A percentile compares a stretch with the other conserved stretches of the same genome.
Evolutionary conservation across 495 filamentous ascomycete species (phyloP).

Genomic region (Lepidopterella palustris): DNA sequence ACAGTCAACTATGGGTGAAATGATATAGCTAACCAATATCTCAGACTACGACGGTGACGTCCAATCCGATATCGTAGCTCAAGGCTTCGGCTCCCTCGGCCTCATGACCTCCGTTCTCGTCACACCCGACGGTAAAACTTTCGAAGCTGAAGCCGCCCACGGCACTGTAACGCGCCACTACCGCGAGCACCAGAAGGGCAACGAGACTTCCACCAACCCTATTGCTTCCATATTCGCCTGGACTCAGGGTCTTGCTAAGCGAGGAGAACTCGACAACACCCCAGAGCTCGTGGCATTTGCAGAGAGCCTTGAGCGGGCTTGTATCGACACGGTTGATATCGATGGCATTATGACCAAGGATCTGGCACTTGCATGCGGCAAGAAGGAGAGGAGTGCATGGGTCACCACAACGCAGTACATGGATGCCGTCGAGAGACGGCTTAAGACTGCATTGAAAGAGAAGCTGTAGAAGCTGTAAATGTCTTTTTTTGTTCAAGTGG

Average conservation of each 20-base stretch:
- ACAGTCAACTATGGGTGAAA: no score
- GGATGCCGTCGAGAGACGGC: constrained; percentile 76
- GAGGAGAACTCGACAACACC: constrained; percentile 82
- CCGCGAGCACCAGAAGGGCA: constrained; percentile 96
- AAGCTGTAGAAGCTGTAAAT: constrained; percentile 42
- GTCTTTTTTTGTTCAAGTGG: neutral
- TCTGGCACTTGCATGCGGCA: constrained; percentile 82
- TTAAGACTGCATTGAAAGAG: constrained; percentile 60
- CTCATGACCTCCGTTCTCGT: constrained; percentile 97
- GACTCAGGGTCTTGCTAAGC: constrained; percentile 91
- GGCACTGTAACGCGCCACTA: constrained; percentile 98
- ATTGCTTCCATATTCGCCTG: constrained; percentile 98
- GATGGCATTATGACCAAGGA: constrained; percentile 99
- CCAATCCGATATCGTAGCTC: constrained; percentile 95
- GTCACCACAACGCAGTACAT: constrained; percentile 87
- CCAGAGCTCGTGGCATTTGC: constrained; percentile 85
- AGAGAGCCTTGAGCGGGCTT: constrained; percentile 87
- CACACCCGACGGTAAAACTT: constrained; percentile 90
- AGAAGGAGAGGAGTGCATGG: constrained; percentile 71
- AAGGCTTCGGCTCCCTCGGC: constrained; percentile 95
- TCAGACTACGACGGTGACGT: constrained; percentile 95
- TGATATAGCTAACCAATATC: constrained; percentile 2
- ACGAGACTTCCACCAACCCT: constrained; percentile 95
- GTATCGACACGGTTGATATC: constrained; percentile 83
- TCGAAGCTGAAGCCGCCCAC: constrained; percentile 96